Evolutionary conservation across 2,329 filamentous ascomycete genomes (phyloP).

Genomic region (Phialophora tarda): DNA sequence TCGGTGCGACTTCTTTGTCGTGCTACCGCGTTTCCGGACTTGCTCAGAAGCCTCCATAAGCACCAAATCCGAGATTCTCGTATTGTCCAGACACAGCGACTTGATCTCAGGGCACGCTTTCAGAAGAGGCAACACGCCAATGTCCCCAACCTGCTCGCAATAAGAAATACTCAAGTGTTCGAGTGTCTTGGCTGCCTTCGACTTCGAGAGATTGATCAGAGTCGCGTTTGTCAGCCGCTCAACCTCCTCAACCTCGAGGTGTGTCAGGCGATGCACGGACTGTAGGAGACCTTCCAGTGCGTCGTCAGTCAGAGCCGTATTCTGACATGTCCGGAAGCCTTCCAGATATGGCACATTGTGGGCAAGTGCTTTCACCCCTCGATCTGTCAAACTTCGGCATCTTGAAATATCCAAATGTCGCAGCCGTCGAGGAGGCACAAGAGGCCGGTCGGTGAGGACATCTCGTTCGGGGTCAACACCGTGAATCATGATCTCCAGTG

Average conservation of each 20-base stretch:
- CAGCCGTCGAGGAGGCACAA: constrained; percentile 77
- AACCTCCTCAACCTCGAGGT: constrained; percentile 89
- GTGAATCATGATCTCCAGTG: constrained; percentile 74
- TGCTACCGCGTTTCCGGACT: constrained; percentile 68
- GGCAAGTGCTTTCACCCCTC: constrained; percentile 72
- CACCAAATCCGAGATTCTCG: constrained; percentile 82
- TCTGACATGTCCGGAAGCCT: constrained; percentile 81
- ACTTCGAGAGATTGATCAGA: constrained; percentile 74
- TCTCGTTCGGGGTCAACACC: constrained; percentile 79
- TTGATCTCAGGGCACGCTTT: constrained; percentile 73
- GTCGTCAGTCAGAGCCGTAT: constrained; percentile 73
- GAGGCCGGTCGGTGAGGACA: constrained; percentile 74
- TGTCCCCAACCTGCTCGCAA: constrained; percentile 83
- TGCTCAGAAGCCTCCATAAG: constrained; percentile 84
- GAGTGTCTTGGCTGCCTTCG: constrained; percentile 73
- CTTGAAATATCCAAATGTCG: constrained; percentile 85
- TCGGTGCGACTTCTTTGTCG: constrained; percentile 47
- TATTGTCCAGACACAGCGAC: constrained; percentile 89
- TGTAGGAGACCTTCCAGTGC: constrained; percentile 74
- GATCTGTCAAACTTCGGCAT: constrained; percentile 74
- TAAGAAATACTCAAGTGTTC: constrained; percentile 87
- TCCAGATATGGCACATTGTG: constrained; percentile 78
- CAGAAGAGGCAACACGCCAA: constrained; percentile 80
- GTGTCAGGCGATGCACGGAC: constrained; percentile 76
- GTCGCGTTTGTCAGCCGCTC: constrained; percentile 75